Evolutionary conservation across 208 protist genomes (phyloP).

Genomic region (Trichomonas vaginalis): DNA sequence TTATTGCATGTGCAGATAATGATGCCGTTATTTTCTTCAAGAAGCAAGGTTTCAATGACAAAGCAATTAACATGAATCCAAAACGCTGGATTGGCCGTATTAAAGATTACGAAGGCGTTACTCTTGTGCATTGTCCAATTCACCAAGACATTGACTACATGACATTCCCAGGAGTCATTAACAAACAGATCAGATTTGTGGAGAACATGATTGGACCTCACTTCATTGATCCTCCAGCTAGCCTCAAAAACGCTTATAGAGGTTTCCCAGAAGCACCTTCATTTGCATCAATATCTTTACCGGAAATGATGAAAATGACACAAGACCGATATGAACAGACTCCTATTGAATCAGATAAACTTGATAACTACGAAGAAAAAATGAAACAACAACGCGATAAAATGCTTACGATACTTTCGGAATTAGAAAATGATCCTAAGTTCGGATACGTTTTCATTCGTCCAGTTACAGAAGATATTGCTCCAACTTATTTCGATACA

Average conservation of each 20-base stretch:
- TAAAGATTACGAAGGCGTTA: conserved; percentile 66
- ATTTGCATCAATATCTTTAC: background rate
- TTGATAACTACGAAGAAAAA: background rate
- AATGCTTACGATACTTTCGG: background rate
- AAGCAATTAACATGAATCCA: conserved; percentile 34
- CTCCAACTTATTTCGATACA: background rate
- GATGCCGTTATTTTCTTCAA: conserved; percentile 65
- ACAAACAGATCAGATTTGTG: conserved; percentile 34
- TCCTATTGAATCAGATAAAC: background rate
- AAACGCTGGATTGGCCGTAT: conserved; percentile 57
- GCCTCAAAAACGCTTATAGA: background rate
- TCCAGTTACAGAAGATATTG: background rate
- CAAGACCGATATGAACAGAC: background rate
- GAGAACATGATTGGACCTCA: background rate
- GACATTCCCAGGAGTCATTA: conserved; percentile 40
- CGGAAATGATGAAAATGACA: background rate
- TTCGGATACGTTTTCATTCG: background rate
- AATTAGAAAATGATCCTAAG: background rate
- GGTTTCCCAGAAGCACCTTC: background rate
- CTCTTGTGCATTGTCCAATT: conserved; percentile 57
- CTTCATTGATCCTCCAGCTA: background rate
- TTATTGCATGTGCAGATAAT: conserved; percentile 72
- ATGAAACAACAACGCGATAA: background rate
- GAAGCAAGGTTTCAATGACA: conserved; percentile 51
- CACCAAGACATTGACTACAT: conserved; percentile 49